A percentile compares a stretch with the other conserved stretches of the same genome.
Conservation (phyloP, 2,329 filamentous ascomycete species). For the Aureobasidium subglaciale region DNA sequence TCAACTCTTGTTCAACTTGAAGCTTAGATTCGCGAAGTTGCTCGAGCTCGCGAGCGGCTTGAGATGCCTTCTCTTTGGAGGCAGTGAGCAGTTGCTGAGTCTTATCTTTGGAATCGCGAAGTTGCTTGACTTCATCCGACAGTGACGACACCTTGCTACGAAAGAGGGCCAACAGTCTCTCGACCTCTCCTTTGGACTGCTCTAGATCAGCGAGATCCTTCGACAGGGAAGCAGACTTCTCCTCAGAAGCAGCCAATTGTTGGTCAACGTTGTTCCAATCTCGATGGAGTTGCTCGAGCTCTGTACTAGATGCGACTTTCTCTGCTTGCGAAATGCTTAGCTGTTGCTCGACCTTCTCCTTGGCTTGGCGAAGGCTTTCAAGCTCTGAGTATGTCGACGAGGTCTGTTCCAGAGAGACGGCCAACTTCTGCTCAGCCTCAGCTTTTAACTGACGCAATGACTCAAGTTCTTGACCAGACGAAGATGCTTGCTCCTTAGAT, state of each 20-base stretch:
- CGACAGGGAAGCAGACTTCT: neutral
- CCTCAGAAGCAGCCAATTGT: neutral
- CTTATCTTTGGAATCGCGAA: constrained; percentile 12
- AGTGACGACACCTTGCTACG: neutral
- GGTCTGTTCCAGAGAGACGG: neutral
- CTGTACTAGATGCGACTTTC: neutral
- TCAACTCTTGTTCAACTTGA: neutral
- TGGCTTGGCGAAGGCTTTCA: neutral
- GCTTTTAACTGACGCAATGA: neutral
- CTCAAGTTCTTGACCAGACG: constrained; percentile 1
- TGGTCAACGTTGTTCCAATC: constrained; percentile 10
- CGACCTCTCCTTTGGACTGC: constrained; percentile 8
- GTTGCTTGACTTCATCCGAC: constrained; percentile 10
- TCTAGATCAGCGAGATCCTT: neutral
- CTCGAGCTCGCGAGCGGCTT: constrained; percentile 8
- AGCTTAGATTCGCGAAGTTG: constrained; percentile 10
- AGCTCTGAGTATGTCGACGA: constrained; percentile 1
- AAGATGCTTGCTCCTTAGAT: constrained; percentile 1
- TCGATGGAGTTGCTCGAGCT: neutral
- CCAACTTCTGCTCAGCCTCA: constrained; percentile 9
- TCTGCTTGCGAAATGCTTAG: neutral
- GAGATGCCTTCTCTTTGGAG: constrained; percentile 2
- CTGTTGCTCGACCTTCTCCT: constrained; percentile 9
- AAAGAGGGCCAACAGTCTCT: neutral
- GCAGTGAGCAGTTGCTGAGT: constrained; percentile 11